Percentiles rank a stretch among this genome's conserved stretches.
Evolutionary conservation across 176 grass and related monocot species (phyloP).

Genomic region (Bromus sterilis): DNA sequence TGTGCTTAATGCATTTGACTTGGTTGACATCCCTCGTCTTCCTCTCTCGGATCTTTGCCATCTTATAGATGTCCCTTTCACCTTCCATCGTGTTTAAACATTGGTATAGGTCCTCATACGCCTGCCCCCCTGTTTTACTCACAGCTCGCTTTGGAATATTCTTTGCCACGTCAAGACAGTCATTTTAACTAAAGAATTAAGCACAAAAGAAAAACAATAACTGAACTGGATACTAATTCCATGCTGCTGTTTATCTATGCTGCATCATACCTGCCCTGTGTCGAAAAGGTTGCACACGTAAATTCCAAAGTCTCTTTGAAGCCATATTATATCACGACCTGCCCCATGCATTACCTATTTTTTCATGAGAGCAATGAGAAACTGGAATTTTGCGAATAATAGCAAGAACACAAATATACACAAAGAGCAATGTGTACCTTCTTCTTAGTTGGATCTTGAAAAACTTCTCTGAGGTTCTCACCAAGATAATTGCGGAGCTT

Average conservation of each 20-base stretch:
- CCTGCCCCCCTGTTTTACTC: too few relatives aligned
- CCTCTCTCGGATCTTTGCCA: too few relatives aligned
- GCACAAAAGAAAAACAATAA: neutral
- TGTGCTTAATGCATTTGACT: too few relatives aligned
- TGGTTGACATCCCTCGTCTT: too few relatives aligned
- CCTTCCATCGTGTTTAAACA: too few relatives aligned
- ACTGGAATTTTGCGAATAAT: constrained; percentile 2
- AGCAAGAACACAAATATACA: neutral
- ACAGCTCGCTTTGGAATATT: too few relatives aligned
- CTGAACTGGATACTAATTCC: neutral
- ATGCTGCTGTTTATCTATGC: neutral
- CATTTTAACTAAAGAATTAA: constrained; percentile 8
- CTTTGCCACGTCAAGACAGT: too few relatives aligned
- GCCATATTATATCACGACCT: constrained; percentile 88
- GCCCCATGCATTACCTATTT: constrained; percentile 93
- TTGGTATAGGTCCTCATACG: too few relatives aligned
- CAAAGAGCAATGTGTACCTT: constrained; percentile 48
- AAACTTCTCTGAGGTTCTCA: constrained; percentile 65
- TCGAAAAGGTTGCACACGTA: constrained; percentile 96
- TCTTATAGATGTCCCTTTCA: too few relatives aligned
- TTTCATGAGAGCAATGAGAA: constrained; percentile 18
- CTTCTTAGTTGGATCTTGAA: constrained; percentile 75
- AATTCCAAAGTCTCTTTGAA: constrained; percentile 91
- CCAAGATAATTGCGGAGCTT: constrained; percentile 81
- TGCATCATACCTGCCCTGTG: constrained; percentile 75